Evolutionary conservation across 2,329 filamentous ascomycete genomes (phyloP).

Genomic region (Tolypocladium amazonense): DNA sequence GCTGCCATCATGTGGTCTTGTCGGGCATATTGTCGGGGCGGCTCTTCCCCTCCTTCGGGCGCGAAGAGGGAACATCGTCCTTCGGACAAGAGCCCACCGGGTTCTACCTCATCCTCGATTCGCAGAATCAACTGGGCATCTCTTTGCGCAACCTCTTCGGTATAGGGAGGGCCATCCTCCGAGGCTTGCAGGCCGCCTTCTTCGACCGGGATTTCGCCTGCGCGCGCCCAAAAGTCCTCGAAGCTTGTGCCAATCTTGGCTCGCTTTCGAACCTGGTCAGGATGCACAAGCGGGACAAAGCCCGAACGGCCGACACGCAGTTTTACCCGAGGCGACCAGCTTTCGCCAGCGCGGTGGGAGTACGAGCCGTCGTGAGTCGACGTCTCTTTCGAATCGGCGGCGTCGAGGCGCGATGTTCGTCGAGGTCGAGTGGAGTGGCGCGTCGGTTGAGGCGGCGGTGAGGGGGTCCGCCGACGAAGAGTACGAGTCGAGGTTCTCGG

Average conservation of each 20-base stretch:
- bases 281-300: constrained; percentile 47
- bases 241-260: constrained; percentile 44
- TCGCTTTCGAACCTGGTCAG: constrained; percentile 42
- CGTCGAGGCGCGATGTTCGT: constrained; percentile 29
- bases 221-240: constrained; percentile 45
- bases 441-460: constrained; percentile 26
- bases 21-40: constrained; percentile 72
- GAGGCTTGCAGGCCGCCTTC: constrained; percentile 44
- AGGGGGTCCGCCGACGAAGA: constrained; percentile 27
- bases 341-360: constrained; percentile 9
- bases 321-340: constrained; percentile 35
- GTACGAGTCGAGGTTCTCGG: constrained; percentile 19
- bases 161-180: constrained; percentile 47
- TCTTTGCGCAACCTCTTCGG: constrained; percentile 48
- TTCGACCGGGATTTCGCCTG: constrained; percentile 40
- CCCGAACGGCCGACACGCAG: constrained; percentile 29
- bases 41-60: constrained; percentile 63
- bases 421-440: constrained; percentile 31
- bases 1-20: constrained; percentile 77
- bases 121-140: constrained; percentile 62
- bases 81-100: constrained; percentile 64
- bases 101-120: constrained; percentile 62
- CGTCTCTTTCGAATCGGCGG: constrained; percentile 6
- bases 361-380: constrained; percentile 6
- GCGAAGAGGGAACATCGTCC: constrained; percentile 62